These are phyloP conservation scores for Saccharomycopsis guyanensis DNA, from an alignment of 805 yeast species.

Conservation along the genomic window DNA sequence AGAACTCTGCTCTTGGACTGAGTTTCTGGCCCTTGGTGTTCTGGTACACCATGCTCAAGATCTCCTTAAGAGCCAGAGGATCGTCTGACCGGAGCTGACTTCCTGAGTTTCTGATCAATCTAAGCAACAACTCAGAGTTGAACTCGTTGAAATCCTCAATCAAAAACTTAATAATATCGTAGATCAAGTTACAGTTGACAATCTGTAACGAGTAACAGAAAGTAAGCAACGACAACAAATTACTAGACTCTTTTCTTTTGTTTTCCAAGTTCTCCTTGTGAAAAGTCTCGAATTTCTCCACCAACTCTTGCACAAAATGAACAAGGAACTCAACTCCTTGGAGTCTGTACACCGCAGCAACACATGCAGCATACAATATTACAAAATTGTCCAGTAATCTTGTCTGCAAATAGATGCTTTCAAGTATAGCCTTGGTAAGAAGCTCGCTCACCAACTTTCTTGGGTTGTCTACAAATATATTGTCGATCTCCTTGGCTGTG, in stretches of 20 bases:
- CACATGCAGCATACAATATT: conserved; percentile 68
- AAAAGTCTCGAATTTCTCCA: conserved; percentile 55
- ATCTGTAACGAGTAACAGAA: conserved; percentile 73
- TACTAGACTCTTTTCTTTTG: conserved; percentile 43
- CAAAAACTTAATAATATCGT: conserved; percentile 59
- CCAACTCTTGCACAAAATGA: conserved; percentile 63
- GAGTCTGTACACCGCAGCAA: conserved; percentile 63
- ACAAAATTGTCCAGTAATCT: conserved; percentile 72
- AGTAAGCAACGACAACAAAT: conserved; percentile 66
- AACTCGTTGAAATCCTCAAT: conserved; percentile 53
- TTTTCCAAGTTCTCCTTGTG: conserved; percentile 31
- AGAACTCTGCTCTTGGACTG: conserved; percentile 66
- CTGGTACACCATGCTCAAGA: conserved; percentile 51
- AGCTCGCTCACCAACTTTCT: conserved; percentile 73
- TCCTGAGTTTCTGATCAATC: conserved; percentile 71
- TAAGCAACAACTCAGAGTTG: conserved; percentile 70
- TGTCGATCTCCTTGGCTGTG: conserved; percentile 62
- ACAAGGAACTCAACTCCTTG: conserved; percentile 93
- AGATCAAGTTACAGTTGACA: conserved; percentile 64
- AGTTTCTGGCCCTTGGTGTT: conserved; percentile 31
- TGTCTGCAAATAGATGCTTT: conserved; percentile 51
- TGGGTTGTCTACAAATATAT: conserved; percentile 56
- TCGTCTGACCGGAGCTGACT: conserved; percentile 84
- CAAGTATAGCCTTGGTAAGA: conserved; percentile 54
- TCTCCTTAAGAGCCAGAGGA: conserved; percentile 76